Evolutionary conservation across 2,329 filamentous ascomycete species (phyloP).

Genomic region (Juglanconis oblonga): DNA sequence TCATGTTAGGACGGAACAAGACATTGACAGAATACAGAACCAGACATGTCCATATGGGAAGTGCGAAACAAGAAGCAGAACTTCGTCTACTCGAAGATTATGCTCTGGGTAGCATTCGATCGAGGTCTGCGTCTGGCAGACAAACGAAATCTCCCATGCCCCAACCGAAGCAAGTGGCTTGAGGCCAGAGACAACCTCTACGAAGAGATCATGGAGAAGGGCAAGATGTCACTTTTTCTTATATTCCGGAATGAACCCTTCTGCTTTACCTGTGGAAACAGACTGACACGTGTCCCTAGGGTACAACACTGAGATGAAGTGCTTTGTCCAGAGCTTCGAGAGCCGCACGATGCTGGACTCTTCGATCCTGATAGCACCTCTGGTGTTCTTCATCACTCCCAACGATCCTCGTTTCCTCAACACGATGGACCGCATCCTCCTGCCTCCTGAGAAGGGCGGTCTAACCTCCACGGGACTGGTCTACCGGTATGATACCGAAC

Average conservation of each 20-base stretch:
- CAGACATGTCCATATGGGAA: constrained; percentile 84
- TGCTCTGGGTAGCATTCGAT: constrained; percentile 81
- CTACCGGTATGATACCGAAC: constrained; percentile 69
- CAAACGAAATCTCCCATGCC: constrained; percentile 73
- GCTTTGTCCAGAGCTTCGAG: constrained; percentile 76
- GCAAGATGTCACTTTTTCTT: constrained; percentile 26
- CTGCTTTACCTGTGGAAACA: not conserved
- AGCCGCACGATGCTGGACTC: constrained; percentile 68
- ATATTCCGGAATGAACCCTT: not conserved
- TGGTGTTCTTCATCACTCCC: constrained; percentile 77
- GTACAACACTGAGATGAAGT: constrained; percentile 67
- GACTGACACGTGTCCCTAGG: constrained; percentile 35
- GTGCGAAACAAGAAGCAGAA: constrained; percentile 73
- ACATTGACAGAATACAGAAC: constrained; percentile 37
- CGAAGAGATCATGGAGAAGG: constrained; percentile 74
- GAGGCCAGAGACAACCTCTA: constrained; percentile 65
- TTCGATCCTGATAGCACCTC: constrained; percentile 70
- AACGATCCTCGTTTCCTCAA: constrained; percentile 73
- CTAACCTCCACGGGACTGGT: constrained; percentile 73
- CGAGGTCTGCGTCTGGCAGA: constrained; percentile 70
- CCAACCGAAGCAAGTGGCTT: constrained; percentile 65
- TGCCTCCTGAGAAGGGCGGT: constrained; percentile 71
- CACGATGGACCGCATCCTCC: constrained; percentile 69
- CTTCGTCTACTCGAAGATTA: constrained; percentile 78
- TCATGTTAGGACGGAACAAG: not conserved